These are phyloP conservation scores for Candida tetrigidarum DNA, from an alignment of 1,139 yeast species.

Conservation along the genomic window DNA sequence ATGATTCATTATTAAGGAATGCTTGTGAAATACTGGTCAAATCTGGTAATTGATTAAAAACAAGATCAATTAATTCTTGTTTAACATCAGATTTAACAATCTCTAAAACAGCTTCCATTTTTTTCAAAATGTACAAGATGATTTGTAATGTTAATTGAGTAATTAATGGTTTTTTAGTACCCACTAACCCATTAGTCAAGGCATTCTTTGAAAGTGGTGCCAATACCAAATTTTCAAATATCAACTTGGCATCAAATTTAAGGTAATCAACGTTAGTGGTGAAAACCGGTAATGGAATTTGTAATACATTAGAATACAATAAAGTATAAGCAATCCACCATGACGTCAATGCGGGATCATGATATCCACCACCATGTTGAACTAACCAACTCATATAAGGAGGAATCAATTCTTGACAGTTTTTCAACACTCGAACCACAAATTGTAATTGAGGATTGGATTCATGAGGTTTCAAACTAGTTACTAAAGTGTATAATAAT, in stretches of 20 bases:
- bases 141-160: slow-evolving; percentile 69
- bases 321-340: slow-evolving; percentile 83
- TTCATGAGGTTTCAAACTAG: slow-evolving; percentile 81
- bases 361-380: slow-evolving; percentile 58
- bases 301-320: slow-evolving; percentile 60
- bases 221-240: slow-evolving; percentile 66
- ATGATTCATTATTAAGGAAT: slow-evolving; percentile 15
- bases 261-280: slow-evolving; percentile 12
- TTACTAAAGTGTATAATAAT: slow-evolving; percentile 63
- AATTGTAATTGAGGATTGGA: slow-evolving; percentile 64
- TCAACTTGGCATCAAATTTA: slow-evolving; percentile 21
- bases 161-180: slow-evolving; percentile 53
- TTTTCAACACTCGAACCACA: slow-evolving; percentile 51
- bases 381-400: slow-evolving; percentile 67
- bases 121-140: slow-evolving; percentile 56
- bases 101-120: slow-evolving; percentile 44
- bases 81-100: slow-evolving; percentile 36
- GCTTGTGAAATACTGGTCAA: slow-evolving; percentile 25
- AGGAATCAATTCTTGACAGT: slow-evolving; percentile 72
- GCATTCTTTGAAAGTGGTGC: slow-evolving; percentile 63
- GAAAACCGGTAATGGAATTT: slow-evolving; percentile 52
- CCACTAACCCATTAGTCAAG: slow-evolving; percentile 57
- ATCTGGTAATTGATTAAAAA: slow-evolving; percentile 35
- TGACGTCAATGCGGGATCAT: slow-evolving; percentile 73
- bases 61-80: slow-evolving; percentile 34